Conservation (phyloP, 176 grass and related monocot genomes). For the Poa annua region DNA sequence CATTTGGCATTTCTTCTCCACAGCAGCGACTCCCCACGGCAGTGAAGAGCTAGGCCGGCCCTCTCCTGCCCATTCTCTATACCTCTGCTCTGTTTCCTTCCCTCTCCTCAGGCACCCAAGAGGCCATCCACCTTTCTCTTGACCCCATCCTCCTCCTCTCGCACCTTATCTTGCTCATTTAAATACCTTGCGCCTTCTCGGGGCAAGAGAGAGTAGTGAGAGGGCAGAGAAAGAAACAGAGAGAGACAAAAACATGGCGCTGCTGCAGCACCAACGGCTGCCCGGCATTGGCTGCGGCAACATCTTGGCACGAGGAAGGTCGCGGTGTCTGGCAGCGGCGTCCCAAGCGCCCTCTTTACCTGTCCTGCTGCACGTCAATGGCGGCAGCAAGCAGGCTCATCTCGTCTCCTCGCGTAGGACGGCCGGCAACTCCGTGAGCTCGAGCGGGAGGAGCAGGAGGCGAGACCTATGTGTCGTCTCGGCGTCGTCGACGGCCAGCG, state of each 20-base stretch:
- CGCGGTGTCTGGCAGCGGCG: conserved; percentile 42
- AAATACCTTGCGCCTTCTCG: conserved; percentile 49
- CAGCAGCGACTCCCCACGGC: conserved; percentile 45
- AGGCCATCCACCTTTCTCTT: conserved; percentile 23
- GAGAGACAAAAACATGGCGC: conserved; percentile 46
- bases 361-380: conserved; percentile 37
- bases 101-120: conserved; percentile 36
- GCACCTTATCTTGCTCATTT: conserved; percentile 49
- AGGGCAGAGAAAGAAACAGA: neutral
- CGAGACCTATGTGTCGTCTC: conserved; percentile 17
- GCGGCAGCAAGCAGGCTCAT: conserved; percentile 12
- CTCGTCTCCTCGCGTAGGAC: neutral
- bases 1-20: neutral
- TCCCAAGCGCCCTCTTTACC: conserved; percentile 29
- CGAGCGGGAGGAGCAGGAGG: neutral
- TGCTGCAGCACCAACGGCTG: conserved; percentile 48
- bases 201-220: neutral
- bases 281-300: conserved; percentile 50
- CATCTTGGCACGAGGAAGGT: conserved; percentile 31
- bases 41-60: conserved; percentile 35
- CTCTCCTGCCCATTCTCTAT: neutral
- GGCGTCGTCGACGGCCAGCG: conserved; percentile 8
- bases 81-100: neutral
- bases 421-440: neutral
- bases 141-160: conserved; percentile 34